Percentiles rank a stretch among this genome's conserved stretches.
Evolutionary conservation across 371 early-diverging fungal genomes (phyloP).

Genomic region (Encephalitozoon intestinalis): DNA sequence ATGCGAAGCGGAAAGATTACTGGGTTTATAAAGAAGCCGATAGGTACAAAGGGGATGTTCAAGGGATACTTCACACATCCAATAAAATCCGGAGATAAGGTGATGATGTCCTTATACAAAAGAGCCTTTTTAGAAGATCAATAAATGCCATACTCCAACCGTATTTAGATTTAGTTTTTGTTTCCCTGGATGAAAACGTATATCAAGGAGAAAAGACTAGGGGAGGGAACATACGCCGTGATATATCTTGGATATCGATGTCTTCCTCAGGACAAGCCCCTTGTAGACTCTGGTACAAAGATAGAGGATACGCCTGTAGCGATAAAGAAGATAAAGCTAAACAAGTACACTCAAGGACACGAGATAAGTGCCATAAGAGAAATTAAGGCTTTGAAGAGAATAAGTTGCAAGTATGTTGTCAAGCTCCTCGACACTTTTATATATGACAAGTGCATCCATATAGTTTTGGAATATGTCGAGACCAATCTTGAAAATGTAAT

Average conservation of each 20-base stretch:
- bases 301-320: conserved; percentile 61
- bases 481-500: conserved; percentile 91
- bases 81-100: conserved; percentile 52
- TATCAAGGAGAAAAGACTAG: conserved; percentile 58
- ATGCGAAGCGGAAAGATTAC: conserved; percentile 33
- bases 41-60: conserved; percentile 59
- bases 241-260: conserved; percentile 65
- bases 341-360: conserved; percentile 62
- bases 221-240: conserved; percentile 68
- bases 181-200: conserved; percentile 44
- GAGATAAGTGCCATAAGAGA: conserved; percentile 91
- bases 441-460: conserved; percentile 76
- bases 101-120: conserved; percentile 56
- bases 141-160: not conserved
- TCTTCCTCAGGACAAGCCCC: conserved; percentile 65
- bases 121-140: conserved; percentile 51
- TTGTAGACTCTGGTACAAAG: conserved; percentile 81
- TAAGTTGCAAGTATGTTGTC: conserved; percentile 38
- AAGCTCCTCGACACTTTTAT: conserved; percentile 82
- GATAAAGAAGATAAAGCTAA: conserved; percentile 61
- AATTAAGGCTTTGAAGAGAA: conserved; percentile 80
- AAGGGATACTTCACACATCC: conserved; percentile 59
- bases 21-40: conserved; percentile 57
- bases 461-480: conserved; percentile 86
- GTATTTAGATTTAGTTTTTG: not conserved